Base-by-base conservation (phyloP, 1,284 basidiomycete genomes). In the Athelia sp. region DNA sequence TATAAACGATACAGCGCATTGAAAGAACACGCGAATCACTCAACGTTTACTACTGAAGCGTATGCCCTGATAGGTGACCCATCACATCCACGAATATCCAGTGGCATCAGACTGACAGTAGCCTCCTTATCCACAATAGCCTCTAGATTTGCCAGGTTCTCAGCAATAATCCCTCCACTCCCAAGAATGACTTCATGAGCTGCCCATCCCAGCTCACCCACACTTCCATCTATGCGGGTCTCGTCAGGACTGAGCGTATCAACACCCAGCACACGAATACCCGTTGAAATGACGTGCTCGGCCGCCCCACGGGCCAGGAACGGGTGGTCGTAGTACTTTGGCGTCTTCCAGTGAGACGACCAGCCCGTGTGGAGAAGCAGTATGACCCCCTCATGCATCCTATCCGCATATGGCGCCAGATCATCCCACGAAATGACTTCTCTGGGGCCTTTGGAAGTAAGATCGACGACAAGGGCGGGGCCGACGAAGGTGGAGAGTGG, bases 211-310 rank as follows among this genome's bases (percentile, higher is more conserved):
- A 64, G 59, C 18, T 45, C 64, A 45, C 56, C 60, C 8, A 60
- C 67, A 18, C 55, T 54, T 3, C 64, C 67, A 21, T 67, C 62
- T 3, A 63, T 54, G 2, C 70, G 68, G 1, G 83, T 84, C 60
- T 81, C 79, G 51, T 89, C 85, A 6, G 83, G 84, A 55, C 71
- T 85, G 52, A 85, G 67, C 2, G 76, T 72, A 60, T 88, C 86
- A 15, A 82, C 61, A 3, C 81, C 84, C 9, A 88, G 58, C 1
- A 82, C 64, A 50, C 66, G 69, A 4, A 82, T 68, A 2, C 84
- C 85, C 3, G 66, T 62, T 2, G 64, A 65, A 4, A 79, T 49
- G 19, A 88, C 68, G 40, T 67, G 59, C 43, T 66, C 61, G 0
- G 82, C 84, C 1, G 76, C 76, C 3, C 76, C 71, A 2, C 62